These are phyloP conservation scores for Dothideomycetes sp. DNA, from an alignment of 2,329 filamentous ascomycete species.

Conservation along the genomic window DNA sequence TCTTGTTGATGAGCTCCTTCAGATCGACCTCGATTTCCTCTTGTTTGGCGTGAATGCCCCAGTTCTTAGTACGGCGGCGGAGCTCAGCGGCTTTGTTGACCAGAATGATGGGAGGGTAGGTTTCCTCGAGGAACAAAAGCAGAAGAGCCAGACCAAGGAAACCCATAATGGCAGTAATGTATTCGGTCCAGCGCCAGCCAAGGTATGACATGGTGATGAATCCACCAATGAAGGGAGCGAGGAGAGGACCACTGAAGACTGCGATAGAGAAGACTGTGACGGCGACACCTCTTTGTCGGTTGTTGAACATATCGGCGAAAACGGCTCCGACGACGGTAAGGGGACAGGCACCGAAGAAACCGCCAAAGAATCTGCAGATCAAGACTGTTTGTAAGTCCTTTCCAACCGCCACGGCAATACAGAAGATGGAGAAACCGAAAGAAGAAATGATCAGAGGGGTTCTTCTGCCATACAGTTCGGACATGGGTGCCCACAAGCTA, in stretches of 20 bases:
- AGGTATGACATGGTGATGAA: conserved; percentile 26
- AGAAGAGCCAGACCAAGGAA: conserved; percentile 40
- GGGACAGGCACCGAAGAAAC: conserved; percentile 30
- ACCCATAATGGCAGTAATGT: conserved; percentile 49
- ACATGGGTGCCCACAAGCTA: conserved; percentile 42
- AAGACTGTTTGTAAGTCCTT: conserved; percentile 31
- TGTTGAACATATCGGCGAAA: conserved; percentile 49
- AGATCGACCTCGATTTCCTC: conserved; percentile 32
- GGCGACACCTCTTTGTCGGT: conserved; percentile 25
- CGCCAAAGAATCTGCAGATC: conserved; percentile 31
- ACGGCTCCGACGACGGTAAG: conserved; percentile 42
- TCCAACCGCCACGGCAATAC: conserved; percentile 35
- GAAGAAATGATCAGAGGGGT: conserved; percentile 25
- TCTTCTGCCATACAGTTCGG: conserved; percentile 30
- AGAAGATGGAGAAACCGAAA: conserved; percentile 35
- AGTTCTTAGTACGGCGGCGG: conserved; percentile 47
- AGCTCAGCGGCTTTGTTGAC: conserved; percentile 48
- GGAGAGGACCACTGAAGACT: conserved; percentile 27
- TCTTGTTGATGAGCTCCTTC: conserved; percentile 29
- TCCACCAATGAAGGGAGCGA: conserved; percentile 26
- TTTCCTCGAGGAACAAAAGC: conserved; percentile 47
- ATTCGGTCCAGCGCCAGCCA: conserved; percentile 44
- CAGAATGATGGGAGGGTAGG: conserved; percentile 50
- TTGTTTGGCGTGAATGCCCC: conserved; percentile 50
- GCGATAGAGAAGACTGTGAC: conserved; percentile 30